These are phyloP conservation scores for Erodium texanum DNA, from an alignment of 441 rosid species.

Conservation along the genomic window DNA sequence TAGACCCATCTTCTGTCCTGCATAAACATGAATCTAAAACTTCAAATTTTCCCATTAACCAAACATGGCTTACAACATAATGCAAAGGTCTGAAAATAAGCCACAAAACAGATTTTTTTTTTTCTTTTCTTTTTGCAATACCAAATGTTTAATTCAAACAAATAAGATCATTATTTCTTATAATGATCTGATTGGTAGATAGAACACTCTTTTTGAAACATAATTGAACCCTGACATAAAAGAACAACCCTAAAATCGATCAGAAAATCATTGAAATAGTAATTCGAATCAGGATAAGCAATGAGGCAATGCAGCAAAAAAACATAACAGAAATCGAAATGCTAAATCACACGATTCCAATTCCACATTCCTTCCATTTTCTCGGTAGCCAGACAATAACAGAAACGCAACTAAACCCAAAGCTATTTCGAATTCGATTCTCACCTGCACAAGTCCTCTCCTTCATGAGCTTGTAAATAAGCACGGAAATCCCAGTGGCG, in stretches of 20 bases:
- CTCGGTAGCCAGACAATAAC: background rate
- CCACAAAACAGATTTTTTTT: background rate
- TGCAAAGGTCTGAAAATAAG: background rate
- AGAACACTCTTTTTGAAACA: background rate
- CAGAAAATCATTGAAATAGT: no score
- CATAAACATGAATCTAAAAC: background rate
- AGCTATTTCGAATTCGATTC: background rate
- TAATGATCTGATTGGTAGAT: background rate
- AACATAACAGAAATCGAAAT: no score
- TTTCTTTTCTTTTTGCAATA: no score
- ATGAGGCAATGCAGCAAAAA: no score
- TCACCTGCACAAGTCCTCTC: constrained; percentile 97
- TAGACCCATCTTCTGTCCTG: background rate
- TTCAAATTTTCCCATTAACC: background rate
- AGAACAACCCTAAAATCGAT: background rate
- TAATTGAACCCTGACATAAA: background rate
- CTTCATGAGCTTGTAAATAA: constrained; percentile 86
- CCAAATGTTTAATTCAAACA: background rate
- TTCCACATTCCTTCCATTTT: background rate
- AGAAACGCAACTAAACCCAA: background rate
- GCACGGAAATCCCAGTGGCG: constrained; percentile 87
- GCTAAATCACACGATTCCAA: background rate
- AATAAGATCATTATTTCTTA: no score
- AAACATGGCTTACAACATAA: no score
- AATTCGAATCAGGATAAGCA: no score